Conservation (phyloP, 768 basidiomycete species). For the Tulasnella sp. region DNA sequence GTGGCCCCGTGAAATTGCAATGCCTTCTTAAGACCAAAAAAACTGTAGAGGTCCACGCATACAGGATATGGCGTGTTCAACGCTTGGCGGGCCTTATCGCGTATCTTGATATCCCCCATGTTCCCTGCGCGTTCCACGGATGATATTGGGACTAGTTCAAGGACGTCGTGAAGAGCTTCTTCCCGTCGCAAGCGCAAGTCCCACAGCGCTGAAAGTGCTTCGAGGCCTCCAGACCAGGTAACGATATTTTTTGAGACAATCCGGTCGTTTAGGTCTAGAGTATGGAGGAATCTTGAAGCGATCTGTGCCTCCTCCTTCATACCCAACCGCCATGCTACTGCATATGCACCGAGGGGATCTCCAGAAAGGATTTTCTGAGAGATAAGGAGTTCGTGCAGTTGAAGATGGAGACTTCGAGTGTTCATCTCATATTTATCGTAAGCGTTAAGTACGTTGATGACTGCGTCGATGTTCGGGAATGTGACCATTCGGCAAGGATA, state of each 20-base stretch:
- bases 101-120: neutral
- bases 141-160: neutral
- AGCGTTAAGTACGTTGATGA: neutral
- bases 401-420: neutral
- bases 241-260: neutral
- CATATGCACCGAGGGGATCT: neutral
- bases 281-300: constrained; percentile 3
- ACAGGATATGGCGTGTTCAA: neutral
- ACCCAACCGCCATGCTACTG: constrained; percentile 1
- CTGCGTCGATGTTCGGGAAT: neutral
- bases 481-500: neutral
- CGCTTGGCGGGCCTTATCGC: neutral
- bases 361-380: neutral
- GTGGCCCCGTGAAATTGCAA: neutral
- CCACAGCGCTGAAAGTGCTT: constrained; percentile 1
- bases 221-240: neutral
- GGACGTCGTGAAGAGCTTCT: neutral
- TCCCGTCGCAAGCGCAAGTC: constrained; percentile 2
- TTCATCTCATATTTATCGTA: constrained; percentile 2
- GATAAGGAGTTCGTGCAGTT: neutral
- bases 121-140: neutral
- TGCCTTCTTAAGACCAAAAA: neutral
- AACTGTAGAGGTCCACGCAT: neutral
- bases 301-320: neutral
- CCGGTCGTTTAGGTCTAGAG: neutral